A percentile compares a stretch with the other conserved stretches of the same genome.
Evolutionary conservation across 495 filamentous ascomycete genomes (phyloP).

Genomic region (Neurospora sublineolata): DNA sequence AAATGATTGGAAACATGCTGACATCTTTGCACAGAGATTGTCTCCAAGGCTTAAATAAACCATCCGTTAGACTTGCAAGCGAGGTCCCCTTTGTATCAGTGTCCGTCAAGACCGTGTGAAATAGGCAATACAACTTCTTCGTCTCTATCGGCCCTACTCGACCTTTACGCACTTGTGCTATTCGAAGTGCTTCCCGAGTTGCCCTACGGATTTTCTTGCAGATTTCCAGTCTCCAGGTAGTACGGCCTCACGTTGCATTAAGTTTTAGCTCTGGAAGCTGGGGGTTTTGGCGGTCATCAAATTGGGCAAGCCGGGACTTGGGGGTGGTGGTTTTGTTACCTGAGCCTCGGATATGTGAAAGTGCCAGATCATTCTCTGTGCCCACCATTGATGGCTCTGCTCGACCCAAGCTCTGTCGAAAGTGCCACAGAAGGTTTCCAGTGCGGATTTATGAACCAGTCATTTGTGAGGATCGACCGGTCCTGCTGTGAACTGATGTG

Average conservation of each 20-base stretch:
- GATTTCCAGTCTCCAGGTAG: background rate
- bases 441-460: background rate
- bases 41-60: constrained; percentile 39
- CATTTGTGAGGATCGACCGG: background rate
- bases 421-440: background rate
- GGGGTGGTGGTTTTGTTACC: background rate
- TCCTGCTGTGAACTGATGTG: background rate
- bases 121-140: constrained; percentile 29
- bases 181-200: background rate
- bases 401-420: background rate
- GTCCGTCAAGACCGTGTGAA: constrained; percentile 35
- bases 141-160: constrained; percentile 1
- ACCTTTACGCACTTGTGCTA: background rate
- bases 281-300: background rate
- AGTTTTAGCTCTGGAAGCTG: background rate
- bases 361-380: background rate
- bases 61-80: constrained; percentile 26
- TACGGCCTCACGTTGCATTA: background rate
- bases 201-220: background rate
- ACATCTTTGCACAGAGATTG: constrained; percentile 32
- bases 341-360: background rate
- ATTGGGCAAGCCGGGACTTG: background rate
- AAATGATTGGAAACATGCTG: constrained; percentile 6
- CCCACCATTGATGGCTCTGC: background rate
- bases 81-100: constrained; percentile 37